Base-by-base conservation (phyloP, 169 alveolate genomes). In the Amoebophrya sp. region DNA sequence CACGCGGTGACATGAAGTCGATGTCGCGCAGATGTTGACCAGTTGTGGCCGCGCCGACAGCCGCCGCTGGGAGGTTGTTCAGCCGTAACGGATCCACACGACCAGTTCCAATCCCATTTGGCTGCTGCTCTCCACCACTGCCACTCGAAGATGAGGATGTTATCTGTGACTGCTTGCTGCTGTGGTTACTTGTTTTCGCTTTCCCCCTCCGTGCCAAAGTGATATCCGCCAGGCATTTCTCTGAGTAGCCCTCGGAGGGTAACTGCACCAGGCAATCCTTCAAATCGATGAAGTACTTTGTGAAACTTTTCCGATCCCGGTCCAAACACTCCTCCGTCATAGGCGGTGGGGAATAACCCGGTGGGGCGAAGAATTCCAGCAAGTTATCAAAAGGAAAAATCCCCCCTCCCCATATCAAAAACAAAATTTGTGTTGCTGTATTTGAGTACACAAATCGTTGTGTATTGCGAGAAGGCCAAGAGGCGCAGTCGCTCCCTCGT, bases 291-390 rank as follows among this genome's bases (percentile, higher is more conserved):
- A 66, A 66, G 83, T 66, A 66, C 83, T 66, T 66, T 25, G 83
- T 66, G 83, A 66, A 66, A n/a, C 32, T 7, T 25, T 66, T 66
- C 35, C 83, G 29, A 25, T 66, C 83, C 10, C 83, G 83, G 35
- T 66, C 83, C 83, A 66, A n/a, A 25, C 83, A 66, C 35, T 66
- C 83, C 83, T 66, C 83, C 35, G 83, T 66, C 83, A 66, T 7
- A 0, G 83, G 83, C 35, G 83, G 83, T 12, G 83, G 83, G 35
- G 32, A 0, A 25, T 66, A 66, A 3, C 32, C 32, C 7, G 83
- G 39, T 1, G 83, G 83, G 32, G 83, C 83, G 35, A 66, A 66
- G 35, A 25, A 66, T 25, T 66, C 83, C 35, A 66, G 35, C 29
- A 66, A 1, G n/a, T n/a, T n/a, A n/a, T n/a, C n/a, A n/a, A n/a